Evolutionary conservation across 2,329 filamentous ascomycete species (phyloP), one percentile per base, ranked within the genome.

Genomic region (Penicillium sp.): DNA sequence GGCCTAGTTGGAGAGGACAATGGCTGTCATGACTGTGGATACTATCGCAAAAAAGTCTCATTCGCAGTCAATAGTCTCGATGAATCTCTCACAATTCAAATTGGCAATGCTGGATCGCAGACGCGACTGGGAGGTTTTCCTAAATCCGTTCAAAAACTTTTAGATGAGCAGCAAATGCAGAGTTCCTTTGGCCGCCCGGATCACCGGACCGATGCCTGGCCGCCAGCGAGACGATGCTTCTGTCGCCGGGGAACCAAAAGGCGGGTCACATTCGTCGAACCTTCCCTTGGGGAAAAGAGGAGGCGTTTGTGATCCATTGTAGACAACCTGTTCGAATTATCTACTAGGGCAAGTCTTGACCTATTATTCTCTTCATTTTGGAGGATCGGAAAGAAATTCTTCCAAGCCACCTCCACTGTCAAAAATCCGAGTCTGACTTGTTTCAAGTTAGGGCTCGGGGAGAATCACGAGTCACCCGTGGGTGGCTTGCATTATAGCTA

Each of bases 71-170:
- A 14, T 7, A 55, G 50, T 34, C 37, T 56, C 14, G 50, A 55
- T n/a, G 50, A 56, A 34, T 29, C 29, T 3, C 30, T 59, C 18
- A 36, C 47, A 22, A 53, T 58, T 19, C 43, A 35, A 19, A 39
- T 54, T 43, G 30, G 31, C 28, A 38, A 29, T 13, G 37, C 40
- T 27, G 11, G 14, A 2, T 37, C 25, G n/a, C 22, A 36, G 16
- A 46, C 44, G 11, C 41, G 39, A 14, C 44, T 58, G 16, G 53
- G 56, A 8, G 56, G 56, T 7, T 58, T 56, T 52, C 56, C 53
- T 27, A 50, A 41, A 8, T 51, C 53, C 25, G 33, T 50, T n/a
- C 41, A 47, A 22, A 39, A 53, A 5, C 22, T 56, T 16, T 46
- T 58, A 7, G 11, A 46, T 37, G 34, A 54, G 28, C 57, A 59